Evolutionary conservation across 106 monocot genomes (phyloP).

Genomic region (Amphibolis antarctica): DNA sequence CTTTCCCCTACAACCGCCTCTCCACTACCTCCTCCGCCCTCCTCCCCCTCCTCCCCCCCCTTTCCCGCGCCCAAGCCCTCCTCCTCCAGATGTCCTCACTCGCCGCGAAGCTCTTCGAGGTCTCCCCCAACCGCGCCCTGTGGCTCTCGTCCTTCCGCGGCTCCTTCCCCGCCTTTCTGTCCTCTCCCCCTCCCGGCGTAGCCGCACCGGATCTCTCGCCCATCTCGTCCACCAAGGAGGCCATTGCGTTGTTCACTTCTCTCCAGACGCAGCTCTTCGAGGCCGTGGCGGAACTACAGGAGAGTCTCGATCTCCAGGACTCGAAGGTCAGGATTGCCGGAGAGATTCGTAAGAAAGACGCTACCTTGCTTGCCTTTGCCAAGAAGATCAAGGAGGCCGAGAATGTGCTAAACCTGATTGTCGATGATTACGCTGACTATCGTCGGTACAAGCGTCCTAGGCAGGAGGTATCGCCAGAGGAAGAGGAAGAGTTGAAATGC

Average conservation of each 20-base stretch:
- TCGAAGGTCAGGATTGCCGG: slow-evolving; percentile 27
- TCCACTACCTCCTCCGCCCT: slow-evolving; percentile 38
- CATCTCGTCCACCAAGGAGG: slow-evolving; percentile 43
- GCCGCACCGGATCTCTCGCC: slow-evolving; percentile 14
- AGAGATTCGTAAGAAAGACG: slow-evolving; percentile 35
- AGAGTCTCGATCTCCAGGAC: slow-evolving; percentile 79
- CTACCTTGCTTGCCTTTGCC: slow-evolving; percentile 53
- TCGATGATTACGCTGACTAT: slow-evolving; percentile 77
- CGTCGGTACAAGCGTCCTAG: slow-evolving; percentile 18
- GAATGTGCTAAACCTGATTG: slow-evolving; percentile 47
- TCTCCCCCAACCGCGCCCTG: slow-evolving; percentile 51
- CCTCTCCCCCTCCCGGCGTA: slow-evolving; percentile 6
- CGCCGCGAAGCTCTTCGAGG: slow-evolving; percentile 64
- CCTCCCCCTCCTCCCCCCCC: slow-evolving; percentile 79
- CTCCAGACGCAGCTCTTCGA: slow-evolving; percentile 87
- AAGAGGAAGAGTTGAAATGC: background rate
- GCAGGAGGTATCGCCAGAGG: background rate
- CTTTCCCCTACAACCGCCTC: slow-evolving; percentile 5
- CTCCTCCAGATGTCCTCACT: slow-evolving; percentile 69
- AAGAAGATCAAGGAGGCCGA: slow-evolving; percentile 51
- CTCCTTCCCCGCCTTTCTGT: slow-evolving; percentile 39
- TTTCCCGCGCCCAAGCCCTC: slow-evolving; percentile 68
- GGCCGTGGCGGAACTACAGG: slow-evolving; percentile 75
- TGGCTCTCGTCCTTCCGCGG: slow-evolving; percentile 66
- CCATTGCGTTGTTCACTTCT: slow-evolving; percentile 55